Evolutionary conservation across 768 basidiomycete genomes (phyloP), one percentile per base, ranked within the genome.

Genomic region (Psilocybe tampanensis): DNA sequence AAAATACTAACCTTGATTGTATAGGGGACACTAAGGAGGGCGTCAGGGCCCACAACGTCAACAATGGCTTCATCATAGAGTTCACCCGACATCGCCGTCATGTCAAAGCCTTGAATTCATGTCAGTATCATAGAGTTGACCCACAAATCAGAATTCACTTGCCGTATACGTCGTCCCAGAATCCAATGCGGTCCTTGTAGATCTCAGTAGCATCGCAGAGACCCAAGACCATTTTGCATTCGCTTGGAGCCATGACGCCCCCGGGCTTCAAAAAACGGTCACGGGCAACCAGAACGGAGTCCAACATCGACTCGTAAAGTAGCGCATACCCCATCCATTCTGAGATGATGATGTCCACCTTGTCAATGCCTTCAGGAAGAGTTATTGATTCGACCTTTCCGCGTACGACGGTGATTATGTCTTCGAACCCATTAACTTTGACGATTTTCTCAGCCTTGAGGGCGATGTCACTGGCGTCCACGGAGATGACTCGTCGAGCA

Each of bases 271-370:
- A 78, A 74, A 94, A 98, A 19, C 89, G 82, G 70, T 98, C 94
- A 17, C 96, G 82, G 0, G 96, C 96, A 59, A 77, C 74, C 18
- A 99, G 76, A 17, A 99, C 96, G 1, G 95, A 96, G 71, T 98
- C 96, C 32, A 98, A 83, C 96, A 99, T 98, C 42, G 90, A 92
- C 72, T 99, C 96, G 71, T 98, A 98, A 19, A 98, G 81, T 21
- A 94, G 76, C 1, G 88, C 89, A 66, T 93, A 94, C 15, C 88
- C 94, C 96, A 98, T 98, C 96, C 96, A 98, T 72, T 99, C 96
- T 3, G 94, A 95, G 49, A 98, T 78, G 70, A 99, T 95, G 57
- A 99, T 84, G 70, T 99, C 96, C 21, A 98, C 96, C 51, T 92
- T 78, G 9, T 82, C 76, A 47, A 89, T 74, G 51, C 74, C 84